phyloP scores from a whole-genome alignment of 2,329 filamentous ascomycete species.

The Penicillium sp. region DNA sequence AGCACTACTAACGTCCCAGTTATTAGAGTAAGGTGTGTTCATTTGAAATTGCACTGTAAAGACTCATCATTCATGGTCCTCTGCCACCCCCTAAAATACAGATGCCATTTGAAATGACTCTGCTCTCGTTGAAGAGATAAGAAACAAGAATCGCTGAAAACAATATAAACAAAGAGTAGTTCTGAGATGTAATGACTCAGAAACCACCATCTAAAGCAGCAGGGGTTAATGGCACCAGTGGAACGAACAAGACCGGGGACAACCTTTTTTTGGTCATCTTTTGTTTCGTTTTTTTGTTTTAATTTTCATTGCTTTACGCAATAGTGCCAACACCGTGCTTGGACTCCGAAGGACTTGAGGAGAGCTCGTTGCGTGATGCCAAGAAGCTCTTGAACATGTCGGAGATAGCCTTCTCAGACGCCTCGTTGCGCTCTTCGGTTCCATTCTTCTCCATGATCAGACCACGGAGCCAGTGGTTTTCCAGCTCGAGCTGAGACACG shows the following conservation, averaged over 20 bases:
- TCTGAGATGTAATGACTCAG: not conserved
- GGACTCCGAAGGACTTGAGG: slow-evolving; percentile 30
- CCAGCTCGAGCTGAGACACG: slow-evolving; percentile 72
- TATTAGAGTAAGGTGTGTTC: not conserved
- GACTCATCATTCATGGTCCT: slow-evolving; percentile 21
- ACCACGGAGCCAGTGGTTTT: slow-evolving; percentile 80
- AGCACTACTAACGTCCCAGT: not conserved
- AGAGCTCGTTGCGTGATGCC: slow-evolving; percentile 34
- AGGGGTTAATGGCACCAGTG: slow-evolving; percentile 11
- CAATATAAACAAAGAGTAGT: slow-evolving; percentile 22
- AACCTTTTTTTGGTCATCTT: slow-evolving; percentile 3
- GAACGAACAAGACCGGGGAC: slow-evolving; percentile 13
- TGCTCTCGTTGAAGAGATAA: slow-evolving; percentile 2
- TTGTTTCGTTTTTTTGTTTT: slow-evolving; percentile 15
- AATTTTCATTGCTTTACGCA: slow-evolving; percentile 15
- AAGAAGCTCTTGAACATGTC: slow-evolving; percentile 44
- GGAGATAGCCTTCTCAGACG: slow-evolving; percentile 48
- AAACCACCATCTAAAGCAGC: slow-evolving; percentile 10
- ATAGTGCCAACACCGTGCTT: slow-evolving; percentile 36
- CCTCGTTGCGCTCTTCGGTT: slow-evolving; percentile 31
- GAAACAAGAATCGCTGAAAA: slow-evolving; percentile 16
- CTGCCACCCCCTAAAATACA: slow-evolving; percentile 15
- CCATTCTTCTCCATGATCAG: slow-evolving; percentile 77
- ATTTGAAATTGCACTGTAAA: slow-evolving; percentile 12
- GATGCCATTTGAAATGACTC: slow-evolving; percentile 10